Base-by-base conservation (phyloP, 257 asterid genomes). In the Phtheirospermum japonicum region DNA sequence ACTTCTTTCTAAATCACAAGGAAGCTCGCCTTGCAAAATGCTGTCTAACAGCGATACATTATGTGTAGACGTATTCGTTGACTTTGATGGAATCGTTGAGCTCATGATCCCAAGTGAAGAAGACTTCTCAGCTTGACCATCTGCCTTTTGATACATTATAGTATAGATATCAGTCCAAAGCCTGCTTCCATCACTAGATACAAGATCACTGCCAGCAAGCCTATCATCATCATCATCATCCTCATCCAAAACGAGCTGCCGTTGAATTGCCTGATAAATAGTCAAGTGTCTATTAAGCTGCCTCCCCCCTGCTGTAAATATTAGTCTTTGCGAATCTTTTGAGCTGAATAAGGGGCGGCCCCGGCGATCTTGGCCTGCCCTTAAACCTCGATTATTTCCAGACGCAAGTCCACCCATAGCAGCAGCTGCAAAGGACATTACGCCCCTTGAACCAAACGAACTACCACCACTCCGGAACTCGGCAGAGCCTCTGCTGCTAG, bases 361-460 rank as follows among this genome's bases (percentile, higher is more conserved):
- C 0, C 74, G 79, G 51, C 88, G 75, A 73, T 89, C 91, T 80
- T 91, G 83, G 73, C 79, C 82, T 31, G 87, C 97, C 67, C 92
- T 83, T 66, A 76, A 71, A 71, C 94, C 96, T 84, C 93, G 80
- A 68, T 82, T 81, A 61, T 77, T 87, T 56, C 87, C 84, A 52
- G 97, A 83, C 37, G 90, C 84, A 71, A 85, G 86, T 14, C 99
- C 99, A 69, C 95, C 95, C 99, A 93, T 93, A 19, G 99, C 93
- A 69, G 96, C 97, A 63, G 99, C 99, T 42, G 97, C 97, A 79
- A 89, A 93, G 61, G 97, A 85, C 95, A 90, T 83, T 65, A 95
- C 94, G 66, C 96, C 95, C 78, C 97, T 85, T 19, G 96, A 85
- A 70, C 95, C 90, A 64, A 80, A 87, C 30, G 95, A 80, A 60